Evolutionary conservation across 257 asterid species (phyloP).

Genomic region (Ligustrum vulgare): DNA sequence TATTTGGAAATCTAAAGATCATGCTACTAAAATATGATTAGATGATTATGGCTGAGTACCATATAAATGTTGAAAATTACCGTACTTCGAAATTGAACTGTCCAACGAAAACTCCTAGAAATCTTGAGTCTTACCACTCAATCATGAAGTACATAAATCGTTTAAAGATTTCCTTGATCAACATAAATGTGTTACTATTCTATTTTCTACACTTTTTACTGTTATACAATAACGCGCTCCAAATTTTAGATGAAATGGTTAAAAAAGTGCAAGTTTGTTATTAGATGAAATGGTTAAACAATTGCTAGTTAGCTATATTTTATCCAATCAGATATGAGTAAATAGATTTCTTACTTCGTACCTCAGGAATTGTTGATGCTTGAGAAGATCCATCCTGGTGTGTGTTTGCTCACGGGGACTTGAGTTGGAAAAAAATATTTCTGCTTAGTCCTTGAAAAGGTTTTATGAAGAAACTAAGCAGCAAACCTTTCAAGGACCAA

Average conservation of each 20-base stretch:
- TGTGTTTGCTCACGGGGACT: neutral
- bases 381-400: constrained; percentile 2
- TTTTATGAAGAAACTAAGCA: neutral
- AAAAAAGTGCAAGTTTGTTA: neutral
- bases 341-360: neutral
- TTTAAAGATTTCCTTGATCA: too few relatives aligned
- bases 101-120: too few relatives aligned
- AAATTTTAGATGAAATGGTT: neutral
- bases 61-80: too few relatives aligned
- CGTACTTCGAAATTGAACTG: too few relatives aligned
- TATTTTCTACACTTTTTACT: too few relatives aligned
- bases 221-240: too few relatives aligned
- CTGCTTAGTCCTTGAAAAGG: constrained; percentile 9
- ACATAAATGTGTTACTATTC: too few relatives aligned
- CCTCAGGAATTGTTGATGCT: constrained; percentile 21
- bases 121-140: too few relatives aligned
- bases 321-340: neutral
- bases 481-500: constrained; percentile 19
- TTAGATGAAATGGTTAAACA: neutral
- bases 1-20: neutral
- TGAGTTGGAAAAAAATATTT: neutral
- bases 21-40: too few relatives aligned
- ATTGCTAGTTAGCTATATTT: neutral
- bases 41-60: too few relatives aligned
- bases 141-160: too few relatives aligned